Percentiles rank a stretch among this genome's conserved stretches.
These are phyloP conservation scores for Neurospora discreta DNA, from an alignment of 495 filamentous ascomycete species.

Conservation along the genomic window DNA sequence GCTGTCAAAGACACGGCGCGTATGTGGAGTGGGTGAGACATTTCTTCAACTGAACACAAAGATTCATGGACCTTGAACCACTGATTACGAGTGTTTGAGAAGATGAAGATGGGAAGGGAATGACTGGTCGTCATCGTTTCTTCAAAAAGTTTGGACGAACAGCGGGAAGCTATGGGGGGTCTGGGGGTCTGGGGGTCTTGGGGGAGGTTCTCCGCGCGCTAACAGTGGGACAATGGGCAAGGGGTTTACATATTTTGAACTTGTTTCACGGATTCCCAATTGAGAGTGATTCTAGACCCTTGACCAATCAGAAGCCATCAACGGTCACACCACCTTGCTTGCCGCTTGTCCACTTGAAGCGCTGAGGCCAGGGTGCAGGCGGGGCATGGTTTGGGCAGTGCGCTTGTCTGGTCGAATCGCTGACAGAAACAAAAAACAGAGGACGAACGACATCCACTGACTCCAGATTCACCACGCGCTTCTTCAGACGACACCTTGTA, in stretches of 20 bases:
- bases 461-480: neutral
- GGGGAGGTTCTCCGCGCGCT: neutral
- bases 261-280: neutral
- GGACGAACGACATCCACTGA: neutral
- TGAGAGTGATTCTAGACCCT: too few species aligned
- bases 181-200: neutral
- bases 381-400: neutral
- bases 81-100: neutral
- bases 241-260: neutral
- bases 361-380: neutral
- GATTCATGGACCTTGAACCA: neutral
- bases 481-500: neutral
- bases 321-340: neutral
- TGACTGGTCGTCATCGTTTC: neutral
- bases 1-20: neutral
- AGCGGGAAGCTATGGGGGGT: neutral
- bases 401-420: neutral
- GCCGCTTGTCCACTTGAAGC: neutral
- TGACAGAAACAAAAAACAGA: neutral
- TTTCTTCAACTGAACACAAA: neutral
- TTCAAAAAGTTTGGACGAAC: neutral
- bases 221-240: neutral
- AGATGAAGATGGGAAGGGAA: neutral
- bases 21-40: neutral
- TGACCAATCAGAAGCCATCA: too few species aligned